These are phyloP conservation scores for Xylaria sp. DNA, from an alignment of 2,329 filamentous ascomycete genomes.

Conservation along the genomic window DNA sequence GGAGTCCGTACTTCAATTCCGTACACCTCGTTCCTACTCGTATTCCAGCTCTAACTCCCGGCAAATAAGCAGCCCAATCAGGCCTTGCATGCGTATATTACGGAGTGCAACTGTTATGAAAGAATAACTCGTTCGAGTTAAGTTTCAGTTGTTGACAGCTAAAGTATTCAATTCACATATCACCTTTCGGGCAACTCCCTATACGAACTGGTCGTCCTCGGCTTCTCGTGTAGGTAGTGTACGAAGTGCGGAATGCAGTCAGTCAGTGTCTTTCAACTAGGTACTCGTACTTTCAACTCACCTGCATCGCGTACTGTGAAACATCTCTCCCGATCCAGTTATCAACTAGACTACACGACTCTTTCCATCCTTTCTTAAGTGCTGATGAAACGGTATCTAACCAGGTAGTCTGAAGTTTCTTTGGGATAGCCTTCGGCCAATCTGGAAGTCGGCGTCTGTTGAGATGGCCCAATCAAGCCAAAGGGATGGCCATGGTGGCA, in stretches of 20 bases:
- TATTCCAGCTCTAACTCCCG: constrained; percentile 6
- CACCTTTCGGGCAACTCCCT: not conserved
- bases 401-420: not conserved
- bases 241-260: no score
- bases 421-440: not conserved
- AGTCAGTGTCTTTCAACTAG: no score
- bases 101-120: not conserved
- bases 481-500: not conserved
- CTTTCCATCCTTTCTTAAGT: not conserved
- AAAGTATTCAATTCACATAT: no score
- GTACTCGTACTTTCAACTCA: no score
- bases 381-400: not conserved
- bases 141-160: no score
- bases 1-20: not conserved
- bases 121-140: not conserved
- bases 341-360: not conserved
- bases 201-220: not conserved
- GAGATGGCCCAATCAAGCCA: not conserved
- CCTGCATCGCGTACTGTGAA: not conserved
- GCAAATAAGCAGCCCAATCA: constrained; percentile 10
- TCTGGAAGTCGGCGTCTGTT: not conserved
- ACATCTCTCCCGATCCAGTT: not conserved
- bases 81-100: not conserved
- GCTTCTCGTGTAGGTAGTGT: not conserved
- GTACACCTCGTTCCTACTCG: not conserved